Percentiles rank a stretch among this genome's conserved stretches.
These are phyloP conservation scores for Rhynchosporium agropyri DNA, from an alignment of 2,329 filamentous ascomycete species.

Conservation along the genomic window DNA sequence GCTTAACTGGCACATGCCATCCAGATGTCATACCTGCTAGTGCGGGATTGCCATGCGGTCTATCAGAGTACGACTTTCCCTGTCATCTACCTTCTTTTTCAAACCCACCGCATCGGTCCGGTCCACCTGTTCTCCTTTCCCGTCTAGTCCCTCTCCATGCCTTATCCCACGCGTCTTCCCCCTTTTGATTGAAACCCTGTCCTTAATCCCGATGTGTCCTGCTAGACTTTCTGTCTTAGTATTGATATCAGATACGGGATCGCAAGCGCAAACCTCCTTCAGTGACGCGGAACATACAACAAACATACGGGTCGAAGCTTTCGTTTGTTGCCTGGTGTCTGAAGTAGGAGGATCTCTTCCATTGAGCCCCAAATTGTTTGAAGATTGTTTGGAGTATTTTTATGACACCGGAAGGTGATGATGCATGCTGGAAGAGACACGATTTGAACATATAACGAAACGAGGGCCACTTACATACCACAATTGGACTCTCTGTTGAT, in stretches of 20 bases:
- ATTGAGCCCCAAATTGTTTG: constrained; percentile 6
- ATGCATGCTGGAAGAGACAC: constrained; percentile 18
- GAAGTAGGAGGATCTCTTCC: constrained; percentile 7
- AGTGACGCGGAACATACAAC: constrained; percentile 23
- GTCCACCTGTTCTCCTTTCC: constrained; percentile 17
- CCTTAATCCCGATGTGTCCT: constrained; percentile 16
- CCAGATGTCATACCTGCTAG: constrained; percentile 27
- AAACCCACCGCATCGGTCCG: constrained; percentile 29
- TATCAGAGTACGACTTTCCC: constrained; percentile 17
- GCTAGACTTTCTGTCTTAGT: constrained; percentile 4
- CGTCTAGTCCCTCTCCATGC: constrained; percentile 21
- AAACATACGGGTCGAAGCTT: constrained; percentile 21
- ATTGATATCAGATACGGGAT: constrained; percentile 4
- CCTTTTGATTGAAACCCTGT: neutral
- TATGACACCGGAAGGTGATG: constrained; percentile 17
- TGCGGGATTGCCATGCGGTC: constrained; percentile 25
- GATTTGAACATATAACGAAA: constrained; percentile 24
- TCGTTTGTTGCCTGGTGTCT: constrained; percentile 16
- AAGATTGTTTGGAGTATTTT: constrained; percentile 4
- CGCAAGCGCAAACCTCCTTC: constrained; percentile 21
- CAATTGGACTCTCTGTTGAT: constrained; percentile 13
- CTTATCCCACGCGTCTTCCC: constrained; percentile 8
- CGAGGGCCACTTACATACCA: neutral
- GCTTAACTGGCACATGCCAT: constrained; percentile 35
- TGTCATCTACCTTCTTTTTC: constrained; percentile 12